phyloP scores from a whole-genome alignment of 768 basidiomycete genomes.

The Serendipita sp. region DNA sequence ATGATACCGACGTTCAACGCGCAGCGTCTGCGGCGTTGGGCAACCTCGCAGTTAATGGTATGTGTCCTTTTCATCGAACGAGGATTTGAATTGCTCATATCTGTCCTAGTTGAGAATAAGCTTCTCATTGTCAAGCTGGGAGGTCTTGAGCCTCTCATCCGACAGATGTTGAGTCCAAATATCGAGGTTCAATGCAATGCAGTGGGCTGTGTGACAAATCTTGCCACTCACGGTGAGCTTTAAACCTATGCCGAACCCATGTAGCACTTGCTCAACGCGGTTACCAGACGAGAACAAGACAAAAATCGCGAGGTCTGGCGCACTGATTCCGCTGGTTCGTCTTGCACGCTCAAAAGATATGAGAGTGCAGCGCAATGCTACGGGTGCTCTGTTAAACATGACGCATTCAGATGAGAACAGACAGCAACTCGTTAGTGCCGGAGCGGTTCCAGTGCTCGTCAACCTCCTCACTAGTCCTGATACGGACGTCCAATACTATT shows the following conservation, averaged over 20 bases:
- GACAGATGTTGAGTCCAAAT: constrained; percentile 97
- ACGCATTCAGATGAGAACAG: constrained; percentile 99
- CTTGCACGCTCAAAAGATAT: constrained; percentile 97
- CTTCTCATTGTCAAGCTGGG: constrained; percentile 95
- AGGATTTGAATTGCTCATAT: not conserved
- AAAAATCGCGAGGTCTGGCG: constrained; percentile 98
- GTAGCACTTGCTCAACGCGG: constrained; percentile 7
- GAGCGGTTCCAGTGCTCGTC: constrained; percentile 94
- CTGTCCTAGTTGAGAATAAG: constrained; percentile 80
- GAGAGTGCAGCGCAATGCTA: constrained; percentile 97
- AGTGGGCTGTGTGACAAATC: constrained; percentile 95
- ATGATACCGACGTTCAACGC: too few relatives aligned
- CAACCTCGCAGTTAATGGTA: constrained; percentile 98
- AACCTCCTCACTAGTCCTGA: constrained; percentile 86
- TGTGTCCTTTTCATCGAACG: not conserved
- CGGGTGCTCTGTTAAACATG: constrained; percentile 96
- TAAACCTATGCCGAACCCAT: constrained; percentile 7
- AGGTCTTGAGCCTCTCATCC: constrained; percentile 91
- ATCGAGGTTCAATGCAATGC: constrained; percentile 99
- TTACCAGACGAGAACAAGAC: constrained; percentile 93
- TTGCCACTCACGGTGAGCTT: constrained; percentile 84
- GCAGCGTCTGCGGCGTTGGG: too few relatives aligned
- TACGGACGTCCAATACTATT: constrained; percentile 99
- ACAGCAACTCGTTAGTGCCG: constrained; percentile 94
- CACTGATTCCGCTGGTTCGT: constrained; percentile 90